phyloP scores from a whole-genome alignment of 306 rosid genomes.

The Begonia peltatifolia region DNA sequence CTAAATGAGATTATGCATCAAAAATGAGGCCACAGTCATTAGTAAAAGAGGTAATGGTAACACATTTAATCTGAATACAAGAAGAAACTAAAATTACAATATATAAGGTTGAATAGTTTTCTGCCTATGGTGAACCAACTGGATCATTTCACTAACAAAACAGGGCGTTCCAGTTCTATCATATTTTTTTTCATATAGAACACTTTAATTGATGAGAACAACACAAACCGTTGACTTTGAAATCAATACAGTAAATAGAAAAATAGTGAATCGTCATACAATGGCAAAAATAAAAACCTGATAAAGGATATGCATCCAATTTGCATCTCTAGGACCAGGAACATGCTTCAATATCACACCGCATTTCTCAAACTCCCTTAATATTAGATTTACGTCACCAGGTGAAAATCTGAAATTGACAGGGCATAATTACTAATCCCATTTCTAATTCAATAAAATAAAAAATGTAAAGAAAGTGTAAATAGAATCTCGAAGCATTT shows the following conservation, averaged over 20 bases:
- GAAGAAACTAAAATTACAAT: too few species aligned
- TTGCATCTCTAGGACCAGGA: constrained; percentile 89
- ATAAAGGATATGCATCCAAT: constrained; percentile 89
- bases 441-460: not conserved
- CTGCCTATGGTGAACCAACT: too few species aligned
- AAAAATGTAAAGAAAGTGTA: not conserved
- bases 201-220: too few species aligned
- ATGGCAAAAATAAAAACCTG: constrained; percentile 35
- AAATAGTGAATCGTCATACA: not conserved
- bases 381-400: constrained; percentile 65
- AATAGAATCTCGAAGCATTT: not conserved
- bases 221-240: too few species aligned
- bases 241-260: too few species aligned
- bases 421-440: not conserved
- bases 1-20: not conserved
- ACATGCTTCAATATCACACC: constrained; percentile 86
- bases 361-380: constrained; percentile 94
- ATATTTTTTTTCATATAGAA: too few species aligned
- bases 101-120: too few species aligned
- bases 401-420: constrained; percentile 56
- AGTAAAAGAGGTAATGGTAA: too few species aligned
- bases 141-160: too few species aligned
- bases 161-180: too few species aligned
- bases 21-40: constrained; percentile 3
- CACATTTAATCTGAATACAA: too few species aligned